Evolutionary conservation across 2,329 filamentous ascomycete species (phyloP).

Genomic region (Pyrenophora tritici-repentis): DNA sequence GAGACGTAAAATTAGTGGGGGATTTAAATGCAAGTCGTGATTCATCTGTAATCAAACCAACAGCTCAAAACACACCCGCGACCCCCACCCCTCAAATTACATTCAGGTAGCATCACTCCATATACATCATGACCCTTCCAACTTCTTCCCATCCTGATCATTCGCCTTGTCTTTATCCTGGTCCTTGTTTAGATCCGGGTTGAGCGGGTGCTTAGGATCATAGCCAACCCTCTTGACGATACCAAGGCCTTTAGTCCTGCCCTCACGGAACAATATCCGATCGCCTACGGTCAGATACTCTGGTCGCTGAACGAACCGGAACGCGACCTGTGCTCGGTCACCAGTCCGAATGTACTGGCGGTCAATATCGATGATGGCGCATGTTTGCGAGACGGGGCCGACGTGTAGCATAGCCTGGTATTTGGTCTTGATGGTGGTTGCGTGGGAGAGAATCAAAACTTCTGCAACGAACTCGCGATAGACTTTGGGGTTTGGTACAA

Average conservation of each 20-base stretch:
- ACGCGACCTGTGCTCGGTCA: conserved; percentile 91
- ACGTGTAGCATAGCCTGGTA: conserved; percentile 99
- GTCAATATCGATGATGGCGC: conserved; percentile 96
- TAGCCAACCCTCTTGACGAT: conserved; percentile 94
- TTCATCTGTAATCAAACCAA: too few species aligned
- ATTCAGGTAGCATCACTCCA: too few species aligned
- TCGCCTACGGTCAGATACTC: conserved; percentile 91
- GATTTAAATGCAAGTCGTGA: too few species aligned
- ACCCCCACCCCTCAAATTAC: too few species aligned
- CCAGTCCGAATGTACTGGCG: conserved; percentile 93
- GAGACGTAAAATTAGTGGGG: too few species aligned
- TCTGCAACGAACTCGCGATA: conserved; percentile 63
- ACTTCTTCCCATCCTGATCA: background rate
- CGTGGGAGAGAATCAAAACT: conserved; percentile 93
- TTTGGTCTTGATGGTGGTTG: conserved; percentile 93
- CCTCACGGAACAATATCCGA: conserved; percentile 89
- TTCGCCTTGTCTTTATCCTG: conserved; percentile 23
- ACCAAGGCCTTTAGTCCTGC: conserved; percentile 89
- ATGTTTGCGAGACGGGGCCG: conserved; percentile 92
- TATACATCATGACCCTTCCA: background rate
- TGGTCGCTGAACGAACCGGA: conserved; percentile 90
- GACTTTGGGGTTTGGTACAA: conserved; percentile 54
- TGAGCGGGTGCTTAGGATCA: conserved; percentile 63
- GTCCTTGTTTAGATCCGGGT: conserved; percentile 34
- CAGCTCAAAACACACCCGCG: too few species aligned